These are phyloP conservation scores for Schwanniomyces pseudopolymorphus DNA, from an alignment of 805 yeast species.

Conservation along the genomic window DNA sequence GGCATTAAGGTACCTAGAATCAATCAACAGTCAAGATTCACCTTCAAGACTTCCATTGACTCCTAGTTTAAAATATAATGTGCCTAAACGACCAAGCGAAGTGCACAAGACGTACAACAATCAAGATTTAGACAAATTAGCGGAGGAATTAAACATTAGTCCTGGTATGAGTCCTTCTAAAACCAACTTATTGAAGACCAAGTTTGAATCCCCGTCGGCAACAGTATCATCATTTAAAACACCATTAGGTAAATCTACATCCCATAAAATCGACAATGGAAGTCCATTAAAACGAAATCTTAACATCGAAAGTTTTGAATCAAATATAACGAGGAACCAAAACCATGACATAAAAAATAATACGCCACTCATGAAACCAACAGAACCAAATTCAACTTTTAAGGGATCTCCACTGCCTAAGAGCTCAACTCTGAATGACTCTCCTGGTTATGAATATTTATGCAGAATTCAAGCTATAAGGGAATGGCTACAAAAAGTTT, in stretches of 20 bases:
- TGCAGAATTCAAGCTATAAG: conserved; percentile 83
- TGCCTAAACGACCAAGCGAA: conserved; percentile 8
- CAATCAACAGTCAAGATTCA: conserved; percentile 20
- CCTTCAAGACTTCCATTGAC: conserved; percentile 29
- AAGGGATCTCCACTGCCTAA: conserved; percentile 23
- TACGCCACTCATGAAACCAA: background rate
- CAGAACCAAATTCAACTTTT: conserved; percentile 3
- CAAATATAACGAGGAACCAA: background rate
- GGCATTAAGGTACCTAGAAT: conserved; percentile 35
- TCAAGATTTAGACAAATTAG: conserved; percentile 39
- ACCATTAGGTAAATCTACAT: conserved; percentile 22
- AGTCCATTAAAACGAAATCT: conserved; percentile 16
- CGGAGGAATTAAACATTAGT: conserved; percentile 33
- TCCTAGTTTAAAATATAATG: conserved; percentile 27
- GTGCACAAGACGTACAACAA: conserved; percentile 10
- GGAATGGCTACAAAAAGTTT: conserved; percentile 69
- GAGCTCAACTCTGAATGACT: conserved; percentile 25
- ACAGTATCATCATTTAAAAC: conserved; percentile 42
- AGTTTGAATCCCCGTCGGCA: conserved; percentile 42
- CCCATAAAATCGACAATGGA: conserved; percentile 15
- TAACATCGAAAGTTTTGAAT: background rate
- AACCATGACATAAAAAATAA: background rate
- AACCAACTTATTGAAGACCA: conserved; percentile 26
- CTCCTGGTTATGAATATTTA: conserved; percentile 65
- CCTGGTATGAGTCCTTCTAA: conserved; percentile 25